Base-by-base conservation (phyloP, 1,284 basidiomycete species). In the Microstroma glucosiphilum region DNA sequence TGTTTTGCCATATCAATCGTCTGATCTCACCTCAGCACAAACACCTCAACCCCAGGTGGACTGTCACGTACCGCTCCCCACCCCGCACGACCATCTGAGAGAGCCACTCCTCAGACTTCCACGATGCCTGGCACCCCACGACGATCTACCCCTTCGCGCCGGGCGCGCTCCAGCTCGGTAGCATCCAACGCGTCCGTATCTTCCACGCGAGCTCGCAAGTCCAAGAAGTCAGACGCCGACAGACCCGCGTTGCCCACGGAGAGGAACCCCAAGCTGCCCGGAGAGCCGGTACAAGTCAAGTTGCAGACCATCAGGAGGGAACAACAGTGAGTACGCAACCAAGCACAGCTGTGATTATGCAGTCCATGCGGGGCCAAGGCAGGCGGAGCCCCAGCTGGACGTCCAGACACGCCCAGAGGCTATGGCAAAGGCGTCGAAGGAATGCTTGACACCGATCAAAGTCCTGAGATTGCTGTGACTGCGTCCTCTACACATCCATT, bases 291-390 rank as follows among this genome's bases (percentile, higher is more conserved):
- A 23, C 73, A 72, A 41, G 89, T 91, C 69, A 91, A 91, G 81
- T 90, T 90, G 76, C 89, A 90, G 82, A 86, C 89, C 59, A 86
- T 91, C 63, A 87, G 86, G 73, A 86, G 89, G 63, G 88, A 91
- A 75, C 87, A 86, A 23, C 85, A 86, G 77, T 70, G 53, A 60
- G 66, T 64, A 37, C 30, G 30, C 30, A 9, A 3, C 3, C 3
- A 37, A 9, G 4, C 9, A 37, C 30, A 9, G 23, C 6, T 37
- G 30, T 37, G 30, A 37, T 37, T 37, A 37, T 37, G 30, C 30
- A 37, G 4, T 37, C n/a, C 30, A 37, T 37, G 30, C 30, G 25
- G 15, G 13, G 51, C 51, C 4, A 15, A 6, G 21, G 17, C 17
- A 23, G 21, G 15, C 13, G 15, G 51, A 23, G 51, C 21, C 21